phyloP scores from a whole-genome alignment of 1,139 yeast genomes.

The Magnusiomyces tetraspermus region DNA sequence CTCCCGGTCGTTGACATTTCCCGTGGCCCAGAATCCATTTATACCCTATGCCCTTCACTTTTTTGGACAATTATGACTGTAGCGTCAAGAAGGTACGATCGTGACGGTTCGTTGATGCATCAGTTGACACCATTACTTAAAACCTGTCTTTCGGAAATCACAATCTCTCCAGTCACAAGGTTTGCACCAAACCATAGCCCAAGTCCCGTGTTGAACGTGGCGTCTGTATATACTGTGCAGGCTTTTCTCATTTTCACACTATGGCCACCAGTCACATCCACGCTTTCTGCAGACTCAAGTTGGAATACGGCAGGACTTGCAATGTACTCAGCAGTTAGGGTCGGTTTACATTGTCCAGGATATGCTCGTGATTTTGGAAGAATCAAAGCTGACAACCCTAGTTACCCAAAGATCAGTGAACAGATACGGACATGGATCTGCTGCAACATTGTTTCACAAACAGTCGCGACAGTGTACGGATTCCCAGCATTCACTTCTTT shows the following conservation, averaged over 20 bases:
- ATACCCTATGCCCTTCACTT: constrained; percentile 70
- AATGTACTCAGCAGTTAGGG: constrained; percentile 78
- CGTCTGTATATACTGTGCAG: constrained; percentile 91
- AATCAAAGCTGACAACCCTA: constrained; percentile 28
- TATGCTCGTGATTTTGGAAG: constrained; percentile 45
- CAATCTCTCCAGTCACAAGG: constrained; percentile 82
- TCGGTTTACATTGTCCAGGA: constrained; percentile 79
- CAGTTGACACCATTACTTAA: constrained; percentile 62
- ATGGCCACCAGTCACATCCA: constrained; percentile 95
- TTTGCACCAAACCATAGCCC: constrained; percentile 44
- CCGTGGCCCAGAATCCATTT: constrained; percentile 74
- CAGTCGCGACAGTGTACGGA: constrained; percentile 86
- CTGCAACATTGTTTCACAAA: constrained; percentile 82
- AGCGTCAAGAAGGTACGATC: constrained; percentile 53
- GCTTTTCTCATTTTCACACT: constrained; percentile 79
- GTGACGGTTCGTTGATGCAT: constrained; percentile 37
- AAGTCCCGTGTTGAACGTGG: constrained; percentile 70
- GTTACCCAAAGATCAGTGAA: constrained; percentile 48
- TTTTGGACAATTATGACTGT: constrained; percentile 92
- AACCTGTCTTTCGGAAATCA: constrained; percentile 71
- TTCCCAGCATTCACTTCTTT: constrained; percentile 87
- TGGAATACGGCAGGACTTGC: constrained; percentile 95
- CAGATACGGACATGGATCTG: constrained; percentile 88
- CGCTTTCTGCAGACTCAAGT: constrained; percentile 87
- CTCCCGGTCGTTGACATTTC: constrained; percentile 77